Percentiles rank a stretch among this genome's conserved stretches.
Conservation (phyloP, 345 rosid species). For the Salix brachista region DNA sequence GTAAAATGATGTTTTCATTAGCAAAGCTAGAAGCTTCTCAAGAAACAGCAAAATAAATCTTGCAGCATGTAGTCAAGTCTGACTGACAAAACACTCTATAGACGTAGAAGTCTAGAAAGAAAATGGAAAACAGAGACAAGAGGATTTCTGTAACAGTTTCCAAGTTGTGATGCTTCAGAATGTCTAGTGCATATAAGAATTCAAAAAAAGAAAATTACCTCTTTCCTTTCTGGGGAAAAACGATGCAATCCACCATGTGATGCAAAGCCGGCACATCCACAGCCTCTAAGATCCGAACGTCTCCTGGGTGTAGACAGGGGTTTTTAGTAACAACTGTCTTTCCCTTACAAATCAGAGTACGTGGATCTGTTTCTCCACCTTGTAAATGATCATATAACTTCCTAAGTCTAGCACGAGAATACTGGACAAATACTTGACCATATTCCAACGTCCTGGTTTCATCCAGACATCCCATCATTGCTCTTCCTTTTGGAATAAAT, state of each 20-base stretch:
- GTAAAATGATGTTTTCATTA: background rate
- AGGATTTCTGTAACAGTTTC: background rate
- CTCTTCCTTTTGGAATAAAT: conserved; percentile 20
- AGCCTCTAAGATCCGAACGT: conserved; percentile 44
- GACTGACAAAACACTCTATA: background rate
- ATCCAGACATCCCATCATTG: conserved; percentile 32
- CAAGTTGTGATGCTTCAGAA: background rate
- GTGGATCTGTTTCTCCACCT: background rate
- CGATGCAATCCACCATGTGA: conserved; percentile 57
- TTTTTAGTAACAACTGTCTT: conserved; percentile 44
- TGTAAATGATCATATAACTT: background rate
- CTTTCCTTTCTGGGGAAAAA: conserved; percentile 53
- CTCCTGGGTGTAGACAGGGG: conserved; percentile 71
- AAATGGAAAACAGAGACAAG: background rate
- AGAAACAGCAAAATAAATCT: background rate
- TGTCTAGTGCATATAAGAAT: background rate
- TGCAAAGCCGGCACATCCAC: conserved; percentile 39
- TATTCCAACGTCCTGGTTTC: conserved; percentile 27
- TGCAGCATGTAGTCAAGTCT: background rate
- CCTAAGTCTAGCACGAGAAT: background rate
- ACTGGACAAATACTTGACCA: conserved; percentile 31
- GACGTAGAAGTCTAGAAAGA: background rate
- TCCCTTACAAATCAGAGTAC: conserved; percentile 10
- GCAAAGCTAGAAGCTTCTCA: background rate
- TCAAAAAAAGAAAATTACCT: conserved; percentile 21